Conservation (phyloP, 2,329 filamentous ascomycete genomes). For the Penicillium sp. region DNA sequence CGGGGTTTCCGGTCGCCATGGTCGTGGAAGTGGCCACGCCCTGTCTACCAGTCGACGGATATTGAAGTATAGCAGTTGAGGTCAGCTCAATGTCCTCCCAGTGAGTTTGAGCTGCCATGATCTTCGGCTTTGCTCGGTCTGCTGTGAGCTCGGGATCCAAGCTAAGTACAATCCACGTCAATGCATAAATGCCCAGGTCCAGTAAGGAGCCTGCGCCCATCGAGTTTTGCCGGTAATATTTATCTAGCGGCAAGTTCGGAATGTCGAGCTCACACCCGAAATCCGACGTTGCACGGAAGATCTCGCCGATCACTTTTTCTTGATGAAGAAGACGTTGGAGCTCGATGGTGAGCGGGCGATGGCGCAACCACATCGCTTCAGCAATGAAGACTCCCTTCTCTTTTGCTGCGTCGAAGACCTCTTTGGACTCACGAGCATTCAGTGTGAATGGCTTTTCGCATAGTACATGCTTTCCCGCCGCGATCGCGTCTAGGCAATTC, state of each 20-base stretch:
- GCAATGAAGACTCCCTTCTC: constrained; percentile 19
- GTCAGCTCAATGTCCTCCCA: constrained; percentile 29
- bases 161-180: constrained; percentile 16
- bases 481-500: constrained; percentile 51
- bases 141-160: constrained; percentile 1
- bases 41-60: constrained; percentile 41
- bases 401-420: constrained; percentile 43
- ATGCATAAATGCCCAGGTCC: constrained; percentile 15
- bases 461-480: constrained; percentile 56
- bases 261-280: constrained; percentile 7
- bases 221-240: constrained; percentile 4
- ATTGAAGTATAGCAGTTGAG: constrained; percentile 44
- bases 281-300: not conserved
- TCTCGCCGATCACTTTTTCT: not conserved
- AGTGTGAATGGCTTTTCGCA: constrained; percentile 55
- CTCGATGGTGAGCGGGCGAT: constrained; percentile 1
- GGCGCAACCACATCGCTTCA: constrained; percentile 17
- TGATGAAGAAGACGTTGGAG: constrained; percentile 1
- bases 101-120: constrained; percentile 16
- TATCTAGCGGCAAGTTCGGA: not conserved
- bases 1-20: constrained; percentile 2
- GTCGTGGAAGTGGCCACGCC: constrained; percentile 47
- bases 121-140: constrained; percentile 4
- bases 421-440: constrained; percentile 47
- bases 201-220: constrained; percentile 17